Evolutionary conservation across 805 yeast species (phyloP).

Genomic region (Saccharomycopsis fibuligera): DNA sequence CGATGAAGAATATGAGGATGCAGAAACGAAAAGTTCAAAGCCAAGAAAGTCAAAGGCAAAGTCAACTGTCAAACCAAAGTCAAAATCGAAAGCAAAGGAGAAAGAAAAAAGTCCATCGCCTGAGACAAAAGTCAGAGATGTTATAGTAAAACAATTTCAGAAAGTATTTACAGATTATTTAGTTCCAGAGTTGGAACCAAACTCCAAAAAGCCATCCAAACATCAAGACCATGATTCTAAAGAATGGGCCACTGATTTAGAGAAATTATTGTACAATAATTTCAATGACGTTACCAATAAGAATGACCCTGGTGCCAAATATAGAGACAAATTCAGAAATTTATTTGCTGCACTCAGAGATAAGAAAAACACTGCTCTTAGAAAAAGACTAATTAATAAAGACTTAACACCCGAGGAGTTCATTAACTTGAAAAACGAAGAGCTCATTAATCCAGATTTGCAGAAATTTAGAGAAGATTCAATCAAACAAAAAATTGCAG

Average conservation of each 20-base stretch:
- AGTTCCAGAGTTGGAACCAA: conserved; percentile 24
- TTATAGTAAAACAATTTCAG: conserved; percentile 47
- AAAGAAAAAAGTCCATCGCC: background rate
- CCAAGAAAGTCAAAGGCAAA: conserved; percentile 9
- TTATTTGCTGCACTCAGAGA: conserved; percentile 54
- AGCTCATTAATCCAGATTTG: conserved; percentile 71
- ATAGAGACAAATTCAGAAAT: conserved; percentile 65
- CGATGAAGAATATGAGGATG: conserved; percentile 16
- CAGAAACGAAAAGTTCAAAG: background rate
- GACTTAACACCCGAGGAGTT: conserved; percentile 50
- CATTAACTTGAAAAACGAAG: conserved; percentile 62
- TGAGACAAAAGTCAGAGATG: conserved; percentile 34
- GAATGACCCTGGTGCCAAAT: conserved; percentile 30
- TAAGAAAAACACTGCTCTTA: conserved; percentile 48
- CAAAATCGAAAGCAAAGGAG: conserved; percentile 1
- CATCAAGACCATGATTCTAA: conserved; percentile 34
- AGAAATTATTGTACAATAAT: conserved; percentile 39
- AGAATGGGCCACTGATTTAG: conserved; percentile 46
- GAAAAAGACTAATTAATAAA: conserved; percentile 50
- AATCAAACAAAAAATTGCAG: conserved; percentile 58
- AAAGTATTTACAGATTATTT: conserved; percentile 38
- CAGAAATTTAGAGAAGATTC: conserved; percentile 65
- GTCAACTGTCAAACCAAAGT: background rate
- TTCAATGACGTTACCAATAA: conserved; percentile 28
- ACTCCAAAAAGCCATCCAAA: conserved; percentile 25